Base-by-base conservation (phyloP, 441 rosid species). In the Dalechampia spathulata region DNA sequence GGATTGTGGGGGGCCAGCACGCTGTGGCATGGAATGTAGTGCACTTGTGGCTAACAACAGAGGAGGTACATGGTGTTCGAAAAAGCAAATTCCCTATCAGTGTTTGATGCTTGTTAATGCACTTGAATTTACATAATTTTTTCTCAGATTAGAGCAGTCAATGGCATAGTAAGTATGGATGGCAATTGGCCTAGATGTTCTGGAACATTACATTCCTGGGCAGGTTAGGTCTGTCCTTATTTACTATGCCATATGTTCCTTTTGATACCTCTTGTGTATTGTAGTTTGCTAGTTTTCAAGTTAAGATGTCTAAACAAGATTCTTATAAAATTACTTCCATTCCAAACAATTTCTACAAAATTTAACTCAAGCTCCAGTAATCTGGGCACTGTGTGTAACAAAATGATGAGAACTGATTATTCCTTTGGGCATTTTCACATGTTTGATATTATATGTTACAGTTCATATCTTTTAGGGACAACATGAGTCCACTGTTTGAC, bases 1-100 rank as follows among this genome's bases (percentile, higher is more conserved):
- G 99, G 89, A 72, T 42, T 89, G 97, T 14, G 97, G 97, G 50
- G 95, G 87, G 52, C 72, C 83, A 64, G 75, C 82, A 49, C 93
- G 28, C 45, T 89, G 99, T 65, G 97, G 97, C 69, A 78, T 73
- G 67, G 80, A 59, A 56, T 92, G 96, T 49, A 79, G 90, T 74
- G 97, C 88, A 49, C 87, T 92, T 61, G 79, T 81, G 58, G 75
- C 82, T 44, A 77, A 71, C 55, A 77, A 66, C 55, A 39, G 66
- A 37, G 77, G 57, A 77, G 99, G 97, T 92, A 78, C 54, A 34
- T 36, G 45, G 17, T 63, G 48, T 48, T 27, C 32, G 51, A 48
- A 44, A 40, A 28, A 55, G 49, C 38, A 28, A 59, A 26, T 53
- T 21, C 17, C 53, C 45, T 49, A 57, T 37, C 14, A 1, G 36